Percentiles rank a stretch among this genome's conserved stretches.
phyloP scores from a whole-genome alignment of 345 rosid genomes.

The Barbarea vulgaris region DNA sequence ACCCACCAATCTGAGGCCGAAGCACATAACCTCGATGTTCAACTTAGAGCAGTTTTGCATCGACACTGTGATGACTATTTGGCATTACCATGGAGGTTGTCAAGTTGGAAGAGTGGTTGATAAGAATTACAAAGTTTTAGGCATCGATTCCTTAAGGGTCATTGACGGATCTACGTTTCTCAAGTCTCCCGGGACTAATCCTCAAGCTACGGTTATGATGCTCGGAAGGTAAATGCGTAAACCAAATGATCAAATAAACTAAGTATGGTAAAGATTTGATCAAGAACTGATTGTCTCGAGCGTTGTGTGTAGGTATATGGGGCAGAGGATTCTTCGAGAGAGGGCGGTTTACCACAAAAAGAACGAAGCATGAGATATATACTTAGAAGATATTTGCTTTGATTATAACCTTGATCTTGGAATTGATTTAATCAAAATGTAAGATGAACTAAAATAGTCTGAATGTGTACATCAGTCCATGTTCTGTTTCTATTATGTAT shows the following conservation, averaged over 20 bases:
- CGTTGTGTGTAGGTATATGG: constrained; percentile 50
- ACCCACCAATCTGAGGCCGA: constrained; percentile 68
- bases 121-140: constrained; percentile 54
- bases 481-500: constrained; percentile 33
- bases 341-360: constrained; percentile 22
- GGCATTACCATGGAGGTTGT: constrained; percentile 84
- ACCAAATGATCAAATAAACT: not conserved
- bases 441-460: constrained; percentile 28
- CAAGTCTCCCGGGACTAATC: constrained; percentile 66
- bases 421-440: constrained; percentile 28
- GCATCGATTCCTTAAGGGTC: constrained; percentile 57
- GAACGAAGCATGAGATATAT: constrained; percentile 22
- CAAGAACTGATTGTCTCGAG: not conserved
- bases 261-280: not conserved
- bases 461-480: constrained; percentile 30
- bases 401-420: constrained; percentile 5
- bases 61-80: constrained; percentile 66
- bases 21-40: constrained; percentile 38
- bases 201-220: constrained; percentile 84
- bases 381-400: not conserved
- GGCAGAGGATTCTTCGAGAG: constrained; percentile 45
- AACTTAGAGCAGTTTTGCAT: constrained; percentile 65
- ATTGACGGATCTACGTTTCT: constrained; percentile 67
- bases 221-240: constrained; percentile 64
- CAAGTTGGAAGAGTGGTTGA: constrained; percentile 66